phyloP scores from a whole-genome alignment of 495 filamentous ascomycete genomes.

The Neurospora sp. region DNA sequence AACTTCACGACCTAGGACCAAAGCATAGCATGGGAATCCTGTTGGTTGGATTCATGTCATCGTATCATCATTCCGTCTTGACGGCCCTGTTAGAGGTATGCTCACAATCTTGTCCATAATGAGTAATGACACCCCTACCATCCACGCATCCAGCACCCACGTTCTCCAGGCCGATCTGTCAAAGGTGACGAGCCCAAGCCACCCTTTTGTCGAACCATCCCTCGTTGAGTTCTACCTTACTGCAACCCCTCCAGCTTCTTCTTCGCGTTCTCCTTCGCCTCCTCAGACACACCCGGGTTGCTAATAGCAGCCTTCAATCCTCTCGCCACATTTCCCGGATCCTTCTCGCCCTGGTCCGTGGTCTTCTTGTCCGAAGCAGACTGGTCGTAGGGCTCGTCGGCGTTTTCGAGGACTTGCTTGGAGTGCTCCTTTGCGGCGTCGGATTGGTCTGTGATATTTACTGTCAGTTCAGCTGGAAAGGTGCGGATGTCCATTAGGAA shows the following conservation, averaged over 20 bases:
- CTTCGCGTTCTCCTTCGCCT: slow-evolving; percentile 36
- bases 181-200: background rate
- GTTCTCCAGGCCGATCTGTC: background rate
- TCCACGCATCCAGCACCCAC: background rate
- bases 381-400: slow-evolving; percentile 20
- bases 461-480: too few species aligned
- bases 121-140: background rate
- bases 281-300: slow-evolving; percentile 38
- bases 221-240: background rate
- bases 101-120: too few species aligned
- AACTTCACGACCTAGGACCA: background rate
- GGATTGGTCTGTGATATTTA: too few species aligned
- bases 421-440: too few species aligned
- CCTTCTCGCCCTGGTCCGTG: slow-evolving; percentile 22
- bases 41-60: background rate
- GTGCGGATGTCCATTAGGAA: too few species aligned
- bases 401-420: slow-evolving; percentile 21
- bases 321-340: slow-evolving; percentile 32
- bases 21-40: background rate
- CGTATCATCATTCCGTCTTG: background rate
- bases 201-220: too few species aligned
- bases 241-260: slow-evolving; percentile 16
- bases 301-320: slow-evolving; percentile 35
- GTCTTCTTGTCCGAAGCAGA: slow-evolving; percentile 6
- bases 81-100: too few species aligned